These are phyloP conservation scores for Polychaeton citri DNA, from an alignment of 2,329 filamentous ascomycete species.

Conservation along the genomic window DNA sequence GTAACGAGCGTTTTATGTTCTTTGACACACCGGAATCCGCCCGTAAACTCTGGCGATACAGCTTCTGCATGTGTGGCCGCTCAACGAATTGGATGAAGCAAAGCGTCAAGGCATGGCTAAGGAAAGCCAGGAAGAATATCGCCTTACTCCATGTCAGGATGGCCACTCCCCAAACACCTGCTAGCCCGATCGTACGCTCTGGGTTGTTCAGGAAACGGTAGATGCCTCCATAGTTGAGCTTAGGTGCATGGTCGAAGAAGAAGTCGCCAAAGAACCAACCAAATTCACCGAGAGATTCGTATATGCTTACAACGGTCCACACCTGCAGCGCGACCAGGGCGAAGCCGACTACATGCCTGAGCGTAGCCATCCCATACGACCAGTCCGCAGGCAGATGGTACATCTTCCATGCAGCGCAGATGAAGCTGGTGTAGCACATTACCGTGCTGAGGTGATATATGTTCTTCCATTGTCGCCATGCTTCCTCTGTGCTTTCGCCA, in stretches of 20 bases:
- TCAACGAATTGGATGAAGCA: conserved; percentile 88
- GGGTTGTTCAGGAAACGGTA: conserved; percentile 98
- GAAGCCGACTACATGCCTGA: conserved; percentile 75
- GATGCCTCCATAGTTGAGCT: conserved; percentile 90
- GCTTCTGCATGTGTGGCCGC: conserved; percentile 94
- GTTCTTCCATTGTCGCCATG: conserved; percentile 96
- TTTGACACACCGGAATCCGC: conserved; percentile 83
- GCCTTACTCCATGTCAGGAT: conserved; percentile 82
- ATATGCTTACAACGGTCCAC: conserved; percentile 87
- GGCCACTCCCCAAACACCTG: conserved; percentile 89
- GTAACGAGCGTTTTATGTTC: conserved; percentile 76
- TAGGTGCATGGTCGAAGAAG: conserved; percentile 82
- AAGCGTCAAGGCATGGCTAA: conserved; percentile 74
- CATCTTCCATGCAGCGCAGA: conserved; percentile 92
- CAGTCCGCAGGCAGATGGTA: conserved; percentile 79
- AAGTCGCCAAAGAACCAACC: conserved; percentile 99
- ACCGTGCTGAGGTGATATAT: conserved; percentile 87
- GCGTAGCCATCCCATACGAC: conserved; percentile 69
- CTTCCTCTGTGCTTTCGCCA: conserved; percentile 78
- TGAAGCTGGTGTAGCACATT: conserved; percentile 78
- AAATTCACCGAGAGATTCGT: conserved; percentile 91
- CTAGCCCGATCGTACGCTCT: conserved; percentile 82
- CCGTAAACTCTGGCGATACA: conserved; percentile 75
- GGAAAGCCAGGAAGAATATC: conserved; percentile 73
- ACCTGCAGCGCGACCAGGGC: conserved; percentile 74